Conservation (phyloP, 768 basidiomycete species). For the Leccinum rimulosum region DNA sequence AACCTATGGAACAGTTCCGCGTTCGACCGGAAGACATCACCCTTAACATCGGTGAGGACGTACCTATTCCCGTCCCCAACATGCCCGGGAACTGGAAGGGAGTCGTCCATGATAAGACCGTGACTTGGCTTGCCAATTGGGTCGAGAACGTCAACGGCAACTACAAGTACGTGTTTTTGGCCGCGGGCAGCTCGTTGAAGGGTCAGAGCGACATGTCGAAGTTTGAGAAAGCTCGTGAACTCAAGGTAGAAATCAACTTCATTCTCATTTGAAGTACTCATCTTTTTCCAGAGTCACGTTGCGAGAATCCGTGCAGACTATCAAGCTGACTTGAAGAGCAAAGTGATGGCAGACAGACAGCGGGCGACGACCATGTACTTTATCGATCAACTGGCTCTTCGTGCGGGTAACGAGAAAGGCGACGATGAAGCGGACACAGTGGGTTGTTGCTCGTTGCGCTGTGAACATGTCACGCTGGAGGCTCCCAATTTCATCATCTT, state of each 20-base stretch:
- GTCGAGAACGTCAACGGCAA: slow-evolving; percentile 96
- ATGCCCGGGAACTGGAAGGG: slow-evolving; percentile 90
- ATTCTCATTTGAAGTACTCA: slow-evolving; percentile 4
- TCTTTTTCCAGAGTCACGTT: slow-evolving; percentile 67
- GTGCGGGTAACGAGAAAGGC: slow-evolving; percentile 99
- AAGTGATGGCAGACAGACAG: slow-evolving; percentile 93
- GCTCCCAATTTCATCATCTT: slow-evolving; percentile 87
- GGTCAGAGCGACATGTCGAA: slow-evolving; percentile 97
- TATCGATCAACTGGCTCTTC: slow-evolving; percentile 94
- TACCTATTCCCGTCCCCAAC: slow-evolving; percentile 80
- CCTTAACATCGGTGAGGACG: slow-evolving; percentile 83
- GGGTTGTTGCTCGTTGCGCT: slow-evolving; percentile 96
- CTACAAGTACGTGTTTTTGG: slow-evolving; percentile 96
- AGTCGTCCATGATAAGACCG: slow-evolving; percentile 88
- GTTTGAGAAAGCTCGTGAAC: slow-evolving; percentile 95
- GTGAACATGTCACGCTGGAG: slow-evolving; percentile 92
- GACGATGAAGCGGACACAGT: slow-evolving; percentile 99
- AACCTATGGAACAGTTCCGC: slow-evolving; percentile 54
- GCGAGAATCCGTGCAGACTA: slow-evolving; percentile 91
- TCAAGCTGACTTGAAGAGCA: slow-evolving; percentile 75
- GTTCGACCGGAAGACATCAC: slow-evolving; percentile 94
- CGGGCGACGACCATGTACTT: slow-evolving; percentile 99
- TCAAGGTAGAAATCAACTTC: slow-evolving; percentile 54
- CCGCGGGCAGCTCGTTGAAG: slow-evolving; percentile 96
- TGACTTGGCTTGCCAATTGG: slow-evolving; percentile 99